A percentile compares a stretch with the other conserved stretches of the same genome.
These are phyloP conservation scores for Gnetum montanum DNA, from an alignment of 75 land plant genomes.

Conservation along the genomic window DNA sequence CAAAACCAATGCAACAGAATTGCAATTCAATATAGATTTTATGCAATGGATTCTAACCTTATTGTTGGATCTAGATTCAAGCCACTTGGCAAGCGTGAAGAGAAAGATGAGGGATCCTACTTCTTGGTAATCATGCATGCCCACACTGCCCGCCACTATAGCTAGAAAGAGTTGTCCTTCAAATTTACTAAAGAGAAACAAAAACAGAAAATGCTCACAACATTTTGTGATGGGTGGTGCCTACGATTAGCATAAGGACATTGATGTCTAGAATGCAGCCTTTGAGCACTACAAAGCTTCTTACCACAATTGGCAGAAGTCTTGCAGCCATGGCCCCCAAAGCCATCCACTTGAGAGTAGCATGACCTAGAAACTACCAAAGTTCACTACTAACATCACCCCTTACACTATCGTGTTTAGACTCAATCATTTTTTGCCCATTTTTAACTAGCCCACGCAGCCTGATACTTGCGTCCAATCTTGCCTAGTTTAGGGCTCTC, in stretches of 20 bases:
- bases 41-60: no score
- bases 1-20: no score
- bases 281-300: constrained; percentile 35
- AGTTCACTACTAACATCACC: constrained; percentile 32
- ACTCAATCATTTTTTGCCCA: constrained; percentile 62
- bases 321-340: constrained; percentile 67
- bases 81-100: constrained; percentile 86
- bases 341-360: constrained; percentile 74
- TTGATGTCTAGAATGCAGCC: constrained; percentile 61
- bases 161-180: no score
- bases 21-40: no score
- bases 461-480: constrained; percentile 68
- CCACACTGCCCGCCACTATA: constrained; percentile 74
- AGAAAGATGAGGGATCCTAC: constrained; percentile 80
- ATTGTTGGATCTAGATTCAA: constrained; percentile 71
- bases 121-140: constrained; percentile 66
- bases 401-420: constrained; percentile 57
- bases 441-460: constrained; percentile 29
- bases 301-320: constrained; percentile 41
- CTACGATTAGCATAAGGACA: constrained; percentile 72
- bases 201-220: no score
- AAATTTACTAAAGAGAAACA: no score
- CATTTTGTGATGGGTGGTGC: no score
- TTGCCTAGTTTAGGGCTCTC: constrained; percentile 69
- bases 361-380: constrained; percentile 32